Evolutionary conservation across 2,329 filamentous ascomycete genomes (phyloP), one percentile per base, ranked within the genome.

Genomic region (Colletotrichum scovillei): DNA sequence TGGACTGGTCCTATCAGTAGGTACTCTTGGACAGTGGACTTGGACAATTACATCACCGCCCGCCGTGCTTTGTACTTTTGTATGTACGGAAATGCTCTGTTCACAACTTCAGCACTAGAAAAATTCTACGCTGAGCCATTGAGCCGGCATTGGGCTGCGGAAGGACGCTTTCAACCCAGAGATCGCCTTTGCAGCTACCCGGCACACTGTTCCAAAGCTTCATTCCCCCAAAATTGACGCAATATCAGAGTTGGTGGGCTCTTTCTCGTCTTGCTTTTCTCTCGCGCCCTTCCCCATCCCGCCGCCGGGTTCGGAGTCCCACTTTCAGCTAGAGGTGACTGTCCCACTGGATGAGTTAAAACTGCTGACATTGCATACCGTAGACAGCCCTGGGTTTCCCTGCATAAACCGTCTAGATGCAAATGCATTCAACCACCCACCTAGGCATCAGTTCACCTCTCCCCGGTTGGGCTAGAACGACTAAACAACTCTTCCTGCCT

Each of bases 301-400:
- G 19, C 52, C 52, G 65, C 69, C 65, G 69, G n/a, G 49, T n/a
- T 72, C 69, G 69, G 69, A 69, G 69, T 26, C 60, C 35, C 46
- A 52, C 26, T n/a, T 28, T 53, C 62, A 22, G 19, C 56, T 38
- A 35, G 38, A 42, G 38, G 38, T 42, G 38, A 42, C 52, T 11
- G 12, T 35, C 32, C 32, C 32, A 35, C 32, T 35, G 38, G 38
- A 28, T 67, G 35, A 26, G 46, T 38, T 46, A 5, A 22, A 28
- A 9, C 35, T 32, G 55, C 4, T 35, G 28, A 52, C 53, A 66
- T 59, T 70, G 63, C 68, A 55, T 46, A 26, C 52, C 14, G 38
- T 8, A 42, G 38, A 42, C 38, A 42, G 38, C 38, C 55, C 22
- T 38, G 28, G n/a, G 26, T 24, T 30, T 68, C 35, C 42, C 35